Evolutionary conservation across 2,329 filamentous ascomycete species (phyloP).

Genomic region (Pestalotiopsis sp.): DNA sequence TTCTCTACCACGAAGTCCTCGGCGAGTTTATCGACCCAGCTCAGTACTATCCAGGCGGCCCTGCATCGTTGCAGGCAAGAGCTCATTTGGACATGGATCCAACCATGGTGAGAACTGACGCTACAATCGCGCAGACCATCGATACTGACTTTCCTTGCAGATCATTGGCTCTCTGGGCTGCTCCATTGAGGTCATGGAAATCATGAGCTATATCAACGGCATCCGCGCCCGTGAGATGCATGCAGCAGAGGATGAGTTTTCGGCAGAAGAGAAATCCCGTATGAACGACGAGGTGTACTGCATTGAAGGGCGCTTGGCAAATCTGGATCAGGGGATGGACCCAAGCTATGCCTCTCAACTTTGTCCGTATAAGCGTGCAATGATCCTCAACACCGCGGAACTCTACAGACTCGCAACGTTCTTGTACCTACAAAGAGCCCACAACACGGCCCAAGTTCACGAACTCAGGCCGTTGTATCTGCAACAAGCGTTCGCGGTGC

Average conservation of each 20-base stretch:
- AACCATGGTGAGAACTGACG: constrained; percentile 26
- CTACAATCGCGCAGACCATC: background rate
- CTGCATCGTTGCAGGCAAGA: constrained; percentile 29
- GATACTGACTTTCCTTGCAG: constrained; percentile 22
- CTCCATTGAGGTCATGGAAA: constrained; percentile 45
- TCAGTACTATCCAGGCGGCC: constrained; percentile 24
- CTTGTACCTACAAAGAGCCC: constrained; percentile 40
- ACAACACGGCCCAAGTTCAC: constrained; percentile 23
- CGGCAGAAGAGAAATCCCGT: constrained; percentile 26
- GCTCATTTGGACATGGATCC: constrained; percentile 31
- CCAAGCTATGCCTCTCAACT: constrained; percentile 28
- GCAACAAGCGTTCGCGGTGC: constrained; percentile 35
- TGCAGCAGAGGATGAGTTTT: constrained; percentile 22
- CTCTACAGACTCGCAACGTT: constrained; percentile 51
- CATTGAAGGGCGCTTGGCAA: constrained; percentile 26
- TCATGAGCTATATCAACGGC: constrained; percentile 43
- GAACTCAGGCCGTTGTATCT: constrained; percentile 31
- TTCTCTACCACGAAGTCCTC: constrained; percentile 48
- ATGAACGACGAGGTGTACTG: constrained; percentile 29
- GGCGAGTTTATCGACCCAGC: constrained; percentile 43
- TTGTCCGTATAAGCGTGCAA: constrained; percentile 28
- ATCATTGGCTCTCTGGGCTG: constrained; percentile 50
- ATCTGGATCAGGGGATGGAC: constrained; percentile 29
- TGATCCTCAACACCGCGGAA: constrained; percentile 45
- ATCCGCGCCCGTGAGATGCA: constrained; percentile 32